A percentile compares a stretch with the other conserved stretches of the same genome.
These are phyloP conservation scores for Corrigiola litoralis DNA, from an alignment of 179 eudicot genomes.

Conservation along the genomic window DNA sequence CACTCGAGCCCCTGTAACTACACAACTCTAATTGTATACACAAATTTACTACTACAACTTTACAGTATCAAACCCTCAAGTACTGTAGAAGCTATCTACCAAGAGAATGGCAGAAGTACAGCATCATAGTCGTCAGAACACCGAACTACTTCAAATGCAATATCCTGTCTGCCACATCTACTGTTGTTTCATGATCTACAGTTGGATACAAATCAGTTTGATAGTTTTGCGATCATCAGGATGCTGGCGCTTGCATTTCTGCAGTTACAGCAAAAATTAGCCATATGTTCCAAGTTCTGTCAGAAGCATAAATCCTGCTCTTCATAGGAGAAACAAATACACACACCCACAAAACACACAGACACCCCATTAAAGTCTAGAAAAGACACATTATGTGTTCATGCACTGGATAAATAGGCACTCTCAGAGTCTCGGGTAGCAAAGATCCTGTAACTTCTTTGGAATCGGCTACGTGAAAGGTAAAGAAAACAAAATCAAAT, in stretches of 20 bases:
- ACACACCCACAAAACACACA: too few species aligned
- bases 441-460: too few species aligned
- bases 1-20: conserved; percentile 12
- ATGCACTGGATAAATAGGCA: too few species aligned
- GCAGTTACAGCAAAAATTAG: background rate
- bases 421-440: too few species aligned
- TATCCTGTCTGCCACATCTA: background rate
- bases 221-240: conserved; percentile 7
- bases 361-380: too few species aligned
- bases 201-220: background rate
- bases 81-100: conserved; percentile 7
- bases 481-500: too few species aligned
- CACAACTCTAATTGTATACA: conserved; percentile 25
- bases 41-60: conserved; percentile 29
- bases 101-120: conserved; percentile 14
- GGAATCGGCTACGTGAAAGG: too few species aligned
- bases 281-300: too few species aligned
- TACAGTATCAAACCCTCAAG: conserved; percentile 24
- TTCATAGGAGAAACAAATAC: too few species aligned
- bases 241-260: conserved; percentile 27
- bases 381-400: too few species aligned
- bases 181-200: background rate
- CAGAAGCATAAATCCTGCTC: too few species aligned
- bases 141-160: conserved; percentile 2
- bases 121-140: conserved; percentile 6